Conservation (phyloP, 805 yeast species). For the Kodamaea lidongshanica region DNA sequence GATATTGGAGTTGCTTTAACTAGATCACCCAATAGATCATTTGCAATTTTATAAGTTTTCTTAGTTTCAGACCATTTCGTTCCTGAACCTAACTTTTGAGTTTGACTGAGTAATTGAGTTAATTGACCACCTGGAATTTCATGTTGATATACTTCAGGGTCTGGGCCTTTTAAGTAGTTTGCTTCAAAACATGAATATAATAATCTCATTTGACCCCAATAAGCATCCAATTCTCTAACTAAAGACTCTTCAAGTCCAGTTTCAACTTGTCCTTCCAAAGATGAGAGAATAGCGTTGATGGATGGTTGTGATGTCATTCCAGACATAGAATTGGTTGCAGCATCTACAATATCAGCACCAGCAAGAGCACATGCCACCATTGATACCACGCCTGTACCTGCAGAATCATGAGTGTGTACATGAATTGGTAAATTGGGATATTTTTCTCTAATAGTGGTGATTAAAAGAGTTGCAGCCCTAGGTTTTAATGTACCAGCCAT, state of each 20-base stretch:
- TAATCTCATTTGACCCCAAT: constrained; percentile 99
- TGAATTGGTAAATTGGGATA: constrained; percentile 95
- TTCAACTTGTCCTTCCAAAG: constrained; percentile 78
- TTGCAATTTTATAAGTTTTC: constrained; percentile 88
- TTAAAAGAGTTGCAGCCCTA: constrained; percentile 76
- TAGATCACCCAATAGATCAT: constrained; percentile 85
- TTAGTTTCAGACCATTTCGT: constrained; percentile 95
- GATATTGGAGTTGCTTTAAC: constrained; percentile 99
- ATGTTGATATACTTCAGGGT: constrained; percentile 96
- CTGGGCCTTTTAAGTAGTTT: constrained; percentile 98
- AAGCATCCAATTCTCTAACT: constrained; percentile 80
- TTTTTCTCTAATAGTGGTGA: constrained; percentile 73
- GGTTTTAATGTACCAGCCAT: constrained; percentile 99
- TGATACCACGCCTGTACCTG: constrained; percentile 98
- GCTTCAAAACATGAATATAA: constrained; percentile 97
- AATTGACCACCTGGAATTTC: constrained; percentile 99
- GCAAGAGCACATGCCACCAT: constrained; percentile 92
- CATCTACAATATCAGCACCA: constrained; percentile 98
- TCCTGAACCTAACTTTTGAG: constrained; percentile 97
- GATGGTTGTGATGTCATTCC: constrained; percentile 99
- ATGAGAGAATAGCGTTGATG: constrained; percentile 84
- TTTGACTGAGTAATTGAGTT: constrained; percentile 97
- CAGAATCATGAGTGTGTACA: constrained; percentile 98
- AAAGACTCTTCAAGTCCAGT: constrained; percentile 62
- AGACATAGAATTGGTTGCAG: constrained; percentile 94